A percentile compares a stretch with the other conserved stretches of the same genome.
Evolutionary conservation across 257 asterid species (phyloP).

Genomic region (Gentiana straminea): DNA sequence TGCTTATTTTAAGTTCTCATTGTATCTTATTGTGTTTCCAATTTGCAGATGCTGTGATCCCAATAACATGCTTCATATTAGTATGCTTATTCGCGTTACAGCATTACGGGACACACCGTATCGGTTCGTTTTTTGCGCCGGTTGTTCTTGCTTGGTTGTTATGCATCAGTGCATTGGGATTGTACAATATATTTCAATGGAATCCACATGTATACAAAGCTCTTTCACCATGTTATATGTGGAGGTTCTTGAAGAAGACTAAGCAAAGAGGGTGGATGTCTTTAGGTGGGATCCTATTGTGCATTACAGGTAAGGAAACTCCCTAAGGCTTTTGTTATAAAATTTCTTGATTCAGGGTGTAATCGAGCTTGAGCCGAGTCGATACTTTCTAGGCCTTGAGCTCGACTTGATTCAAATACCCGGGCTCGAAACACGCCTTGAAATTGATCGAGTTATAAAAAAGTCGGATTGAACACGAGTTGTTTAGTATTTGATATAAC

Average conservation of each 20-base stretch:
- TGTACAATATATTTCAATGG: conserved; percentile 80
- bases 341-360: too few relatives aligned
- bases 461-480: too few relatives aligned
- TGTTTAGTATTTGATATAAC: too few relatives aligned
- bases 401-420: too few relatives aligned
- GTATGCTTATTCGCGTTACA: conserved; percentile 91
- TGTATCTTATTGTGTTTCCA: conserved; percentile 4
- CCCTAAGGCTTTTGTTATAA: background rate
- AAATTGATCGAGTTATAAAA: too few relatives aligned
- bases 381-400: too few relatives aligned
- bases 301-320: conserved; percentile 70
- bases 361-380: too few relatives aligned
- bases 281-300: conserved; percentile 84
- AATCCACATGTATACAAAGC: conserved; percentile 82
- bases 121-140: conserved; percentile 86
- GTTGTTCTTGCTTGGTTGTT: conserved; percentile 69
- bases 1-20: background rate
- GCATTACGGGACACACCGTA: conserved; percentile 91
- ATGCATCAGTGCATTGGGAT: conserved; percentile 77
- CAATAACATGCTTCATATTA: conserved; percentile 87
- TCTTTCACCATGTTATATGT: conserved; percentile 82
- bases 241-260: conserved; percentile 83
- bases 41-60: conserved; percentile 87
- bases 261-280: conserved; percentile 98
- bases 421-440: too few relatives aligned